Evolutionary conservation across 306 rosid species (phyloP).

Genomic region (Cicer cuneatum): DNA sequence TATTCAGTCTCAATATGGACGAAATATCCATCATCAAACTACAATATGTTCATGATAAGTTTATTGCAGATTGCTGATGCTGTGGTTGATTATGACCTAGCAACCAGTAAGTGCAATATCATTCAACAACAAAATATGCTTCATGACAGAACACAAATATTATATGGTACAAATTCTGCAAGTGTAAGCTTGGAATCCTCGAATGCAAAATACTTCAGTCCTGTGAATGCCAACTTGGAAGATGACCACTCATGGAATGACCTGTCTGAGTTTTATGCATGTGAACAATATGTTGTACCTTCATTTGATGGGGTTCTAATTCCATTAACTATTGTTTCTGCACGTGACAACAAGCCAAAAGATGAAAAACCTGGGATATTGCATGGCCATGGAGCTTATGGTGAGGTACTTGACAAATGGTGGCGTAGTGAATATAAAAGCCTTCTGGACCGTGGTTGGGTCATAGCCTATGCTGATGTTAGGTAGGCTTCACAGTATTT

Average conservation of each 20-base stretch:
- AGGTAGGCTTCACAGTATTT: conserved; percentile 63
- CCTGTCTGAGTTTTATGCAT: conserved; percentile 85
- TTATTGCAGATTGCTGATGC: conserved; percentile 94
- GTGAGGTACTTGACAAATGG: conserved; percentile 88
- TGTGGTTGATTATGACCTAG: conserved; percentile 89
- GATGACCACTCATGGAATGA: conserved; percentile 79
- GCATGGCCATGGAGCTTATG: conserved; percentile 90
- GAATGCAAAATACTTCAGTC: conserved; percentile 45
- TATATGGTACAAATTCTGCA: conserved; percentile 73
- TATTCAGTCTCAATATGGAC: conserved; percentile 32
- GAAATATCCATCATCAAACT: conserved; percentile 34
- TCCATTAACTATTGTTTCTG: conserved; percentile 82
- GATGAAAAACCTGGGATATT: conserved; percentile 79
- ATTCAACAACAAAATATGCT: conserved; percentile 94
- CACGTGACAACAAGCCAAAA: conserved; percentile 60
- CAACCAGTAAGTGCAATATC: conserved; percentile 81
- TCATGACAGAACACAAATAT: conserved; percentile 77
- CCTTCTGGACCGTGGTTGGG: conserved; percentile 96
- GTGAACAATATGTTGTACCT: conserved; percentile 71
- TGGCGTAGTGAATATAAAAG: conserved; percentile 91
- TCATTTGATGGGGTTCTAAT: conserved; percentile 73
- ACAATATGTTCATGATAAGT: conserved; percentile 38
- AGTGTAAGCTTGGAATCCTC: conserved; percentile 50
- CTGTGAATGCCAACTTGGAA: conserved; percentile 50
- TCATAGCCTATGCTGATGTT: conserved; percentile 89